Evolutionary conservation across 441 rosid species (phyloP).

Genomic region (Adansonia grandidieri): DNA sequence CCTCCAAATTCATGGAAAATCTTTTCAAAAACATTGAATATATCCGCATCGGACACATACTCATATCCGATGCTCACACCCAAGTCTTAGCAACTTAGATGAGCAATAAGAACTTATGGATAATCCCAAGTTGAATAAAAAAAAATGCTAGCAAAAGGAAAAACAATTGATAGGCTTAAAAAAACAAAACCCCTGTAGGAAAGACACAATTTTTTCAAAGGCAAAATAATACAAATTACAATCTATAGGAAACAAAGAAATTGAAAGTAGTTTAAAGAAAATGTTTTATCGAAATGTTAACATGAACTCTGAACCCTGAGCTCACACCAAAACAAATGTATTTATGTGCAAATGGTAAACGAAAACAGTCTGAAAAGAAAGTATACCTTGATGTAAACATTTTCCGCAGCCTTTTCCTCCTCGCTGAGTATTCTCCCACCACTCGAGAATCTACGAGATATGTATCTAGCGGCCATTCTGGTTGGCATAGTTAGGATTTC

Average conservation of each 20-base stretch:
- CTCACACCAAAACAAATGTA: background rate
- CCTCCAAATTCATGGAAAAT: too few relatives aligned
- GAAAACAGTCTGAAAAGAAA: background rate
- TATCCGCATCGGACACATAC: too few relatives aligned
- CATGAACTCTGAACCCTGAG: background rate
- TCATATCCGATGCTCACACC: too few relatives aligned
- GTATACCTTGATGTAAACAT: constrained; percentile 82
- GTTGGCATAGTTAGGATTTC: constrained; percentile 49
- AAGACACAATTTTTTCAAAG: too few relatives aligned
- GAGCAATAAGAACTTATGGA: background rate
- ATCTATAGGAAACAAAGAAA: background rate
- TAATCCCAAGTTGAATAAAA: background rate
- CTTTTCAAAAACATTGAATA: too few relatives aligned
- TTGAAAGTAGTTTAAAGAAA: background rate
- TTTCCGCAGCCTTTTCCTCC: constrained; percentile 96
- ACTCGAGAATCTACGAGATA: constrained; percentile 72
- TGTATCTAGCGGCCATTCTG: constrained; percentile 51
- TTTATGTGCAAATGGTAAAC: background rate
- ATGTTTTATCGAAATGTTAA: background rate
- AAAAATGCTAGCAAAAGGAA: background rate
- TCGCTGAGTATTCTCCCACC: constrained; percentile 73
- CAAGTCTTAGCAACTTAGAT: too few relatives aligned
- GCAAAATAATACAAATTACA: background rate
- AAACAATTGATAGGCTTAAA: background rate
- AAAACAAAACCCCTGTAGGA: background rate